Evolutionary conservation across 306 rosid genomes (phyloP).

Genomic region (Gillenia trifoliata): DNA sequence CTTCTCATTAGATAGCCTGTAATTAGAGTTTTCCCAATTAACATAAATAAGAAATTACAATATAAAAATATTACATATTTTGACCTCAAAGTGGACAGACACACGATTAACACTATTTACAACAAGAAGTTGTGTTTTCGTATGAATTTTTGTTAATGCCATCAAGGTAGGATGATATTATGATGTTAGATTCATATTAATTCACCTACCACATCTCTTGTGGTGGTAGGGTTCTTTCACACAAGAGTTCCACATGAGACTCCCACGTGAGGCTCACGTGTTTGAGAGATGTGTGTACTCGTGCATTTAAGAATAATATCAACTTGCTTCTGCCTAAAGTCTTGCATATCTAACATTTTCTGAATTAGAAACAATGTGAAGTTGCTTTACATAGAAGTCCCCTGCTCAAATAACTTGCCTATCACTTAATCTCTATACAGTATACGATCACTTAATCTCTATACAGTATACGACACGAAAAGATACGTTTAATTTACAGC

Average conservation of each 20-base stretch:
- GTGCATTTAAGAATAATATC: background rate
- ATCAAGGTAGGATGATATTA: background rate
- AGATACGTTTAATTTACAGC: background rate
- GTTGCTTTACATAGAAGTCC: background rate
- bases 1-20: too few species aligned
- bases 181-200: background rate
- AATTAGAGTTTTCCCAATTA: too few species aligned
- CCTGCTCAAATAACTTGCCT: background rate
- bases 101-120: too few species aligned
- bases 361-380: background rate
- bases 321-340: background rate
- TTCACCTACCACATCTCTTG: background rate
- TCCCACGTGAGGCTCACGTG: background rate
- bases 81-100: background rate
- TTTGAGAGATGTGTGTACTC: background rate
- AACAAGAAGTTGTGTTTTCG: too few species aligned
- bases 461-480: background rate
- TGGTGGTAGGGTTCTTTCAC: too few species aligned
- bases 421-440: background rate
- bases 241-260: background rate
- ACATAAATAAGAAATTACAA: too few species aligned
- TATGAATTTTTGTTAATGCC: background rate
- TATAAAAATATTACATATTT: too few species aligned
- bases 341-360: background rate
- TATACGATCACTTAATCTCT: background rate